These are phyloP conservation scores for Bruguiera gymnorhiza DNA, from an alignment of 345 rosid species.

Conservation along the genomic window DNA sequence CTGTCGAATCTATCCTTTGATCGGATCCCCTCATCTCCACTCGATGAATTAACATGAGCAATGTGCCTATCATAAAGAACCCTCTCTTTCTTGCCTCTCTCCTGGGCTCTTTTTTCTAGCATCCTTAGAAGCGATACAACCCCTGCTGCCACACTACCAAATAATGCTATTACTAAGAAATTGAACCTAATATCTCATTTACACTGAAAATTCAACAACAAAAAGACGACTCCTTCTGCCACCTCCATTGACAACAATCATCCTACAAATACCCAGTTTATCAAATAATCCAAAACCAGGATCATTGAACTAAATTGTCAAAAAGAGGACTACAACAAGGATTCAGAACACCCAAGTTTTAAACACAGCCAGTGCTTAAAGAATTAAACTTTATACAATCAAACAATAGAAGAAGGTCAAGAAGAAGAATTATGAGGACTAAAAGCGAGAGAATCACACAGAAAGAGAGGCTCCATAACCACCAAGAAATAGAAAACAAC, in stretches of 20 bases:
- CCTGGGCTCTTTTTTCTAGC: constrained; percentile 40
- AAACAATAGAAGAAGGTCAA: neutral
- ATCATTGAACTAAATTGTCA: neutral
- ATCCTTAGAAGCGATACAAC: constrained; percentile 72
- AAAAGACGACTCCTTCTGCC: neutral
- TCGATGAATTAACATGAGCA: constrained; percentile 51
- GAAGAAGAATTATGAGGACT: neutral
- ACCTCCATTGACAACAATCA: neutral
- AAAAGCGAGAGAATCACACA: neutral
- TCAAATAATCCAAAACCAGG: constrained; percentile 20
- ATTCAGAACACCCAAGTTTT: constrained; percentile 15
- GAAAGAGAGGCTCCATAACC: constrained; percentile 7
- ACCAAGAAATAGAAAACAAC: constrained; percentile 9
- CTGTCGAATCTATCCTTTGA: constrained; percentile 33
- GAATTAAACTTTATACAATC: neutral
- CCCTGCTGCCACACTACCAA: constrained; percentile 39
- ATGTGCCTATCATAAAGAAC: constrained; percentile 49
- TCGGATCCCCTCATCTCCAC: constrained; percentile 51
- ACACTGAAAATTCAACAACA: constrained; percentile 21
- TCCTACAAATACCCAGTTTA: constrained; percentile 20
- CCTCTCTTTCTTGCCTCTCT: constrained; percentile 45
- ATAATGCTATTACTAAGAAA: neutral
- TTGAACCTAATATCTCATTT: constrained; percentile 9
- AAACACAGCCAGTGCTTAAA: constrained; percentile 8
- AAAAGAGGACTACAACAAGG: neutral